These are phyloP conservation scores for Penicillium sp. DNA, from an alignment of 2,329 filamentous ascomycete genomes.

Conservation along the genomic window DNA sequence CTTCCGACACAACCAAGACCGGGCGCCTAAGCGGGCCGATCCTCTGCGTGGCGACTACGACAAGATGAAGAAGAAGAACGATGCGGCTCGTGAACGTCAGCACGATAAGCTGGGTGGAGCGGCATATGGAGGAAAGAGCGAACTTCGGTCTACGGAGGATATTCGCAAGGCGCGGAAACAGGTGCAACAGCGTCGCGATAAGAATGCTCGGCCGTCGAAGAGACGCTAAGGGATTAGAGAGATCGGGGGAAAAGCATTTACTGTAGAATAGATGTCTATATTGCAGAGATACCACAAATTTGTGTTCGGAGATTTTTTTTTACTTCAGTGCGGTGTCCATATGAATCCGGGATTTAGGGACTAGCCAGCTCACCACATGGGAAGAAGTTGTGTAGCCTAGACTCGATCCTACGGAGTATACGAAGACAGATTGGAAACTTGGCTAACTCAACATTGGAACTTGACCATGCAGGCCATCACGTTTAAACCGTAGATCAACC, in stretches of 20 bases:
- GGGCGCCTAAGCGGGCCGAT: conserved; percentile 90
- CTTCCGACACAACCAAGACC: conserved; percentile 84
- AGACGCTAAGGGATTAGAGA: conserved; percentile 34
- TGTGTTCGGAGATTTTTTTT: conserved; percentile 2
- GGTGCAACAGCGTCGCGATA: conserved; percentile 73
- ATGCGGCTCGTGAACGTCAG: conserved; percentile 74
- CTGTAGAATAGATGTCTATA: conserved; percentile 19
- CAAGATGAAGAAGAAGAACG: conserved; percentile 83
- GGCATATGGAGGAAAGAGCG: conserved; percentile 67
- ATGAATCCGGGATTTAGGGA: conserved; percentile 6
- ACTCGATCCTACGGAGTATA: background rate
- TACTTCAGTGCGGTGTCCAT: background rate
- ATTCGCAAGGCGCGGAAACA: conserved; percentile 78
- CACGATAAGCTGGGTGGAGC: conserved; percentile 31
- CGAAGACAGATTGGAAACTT: conserved; percentile 1
- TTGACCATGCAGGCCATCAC: conserved; percentile 9
- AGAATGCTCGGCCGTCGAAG: conserved; percentile 80
- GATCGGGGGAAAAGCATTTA: background rate
- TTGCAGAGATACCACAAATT: conserved; percentile 19
- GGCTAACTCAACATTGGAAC: background rate
- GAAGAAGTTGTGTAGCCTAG: conserved; percentile 1
- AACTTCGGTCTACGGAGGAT: conserved; percentile 79
- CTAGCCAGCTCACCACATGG: conserved; percentile 8
- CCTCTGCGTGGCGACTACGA: conserved; percentile 89
- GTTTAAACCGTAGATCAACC: conserved; percentile 6